Conservation (phyloP, 2,329 filamentous ascomycete species). For the Sphaerulina populicola region DNA sequence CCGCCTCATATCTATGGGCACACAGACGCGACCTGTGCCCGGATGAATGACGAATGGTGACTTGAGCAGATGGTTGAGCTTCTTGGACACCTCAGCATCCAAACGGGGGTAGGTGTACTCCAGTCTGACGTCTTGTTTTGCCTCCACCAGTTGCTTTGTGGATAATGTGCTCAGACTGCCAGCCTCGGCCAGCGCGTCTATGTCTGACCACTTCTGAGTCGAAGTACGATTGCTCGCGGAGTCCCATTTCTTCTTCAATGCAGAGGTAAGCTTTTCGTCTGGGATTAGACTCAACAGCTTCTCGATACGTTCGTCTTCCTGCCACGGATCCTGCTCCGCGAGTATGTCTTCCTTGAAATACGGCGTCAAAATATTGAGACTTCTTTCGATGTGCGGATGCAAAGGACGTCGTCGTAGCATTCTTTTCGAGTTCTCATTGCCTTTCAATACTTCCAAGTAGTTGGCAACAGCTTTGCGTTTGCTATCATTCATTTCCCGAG, state of each 20-base stretch:
- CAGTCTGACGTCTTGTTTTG: conserved; percentile 90
- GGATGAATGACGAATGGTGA: conserved; percentile 95
- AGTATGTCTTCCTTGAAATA: conserved; percentile 82
- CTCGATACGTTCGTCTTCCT: conserved; percentile 58
- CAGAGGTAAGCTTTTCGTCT: conserved; percentile 66
- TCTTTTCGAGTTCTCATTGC: conserved; percentile 76
- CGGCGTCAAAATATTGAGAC: conserved; percentile 71
- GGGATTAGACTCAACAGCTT: conserved; percentile 78
- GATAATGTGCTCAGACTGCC: conserved; percentile 56
- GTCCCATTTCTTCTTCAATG: conserved; percentile 84
- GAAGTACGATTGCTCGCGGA: conserved; percentile 69
- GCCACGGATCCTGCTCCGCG: conserved; percentile 78
- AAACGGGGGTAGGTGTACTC: conserved; percentile 97
- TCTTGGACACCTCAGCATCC: conserved; percentile 95
- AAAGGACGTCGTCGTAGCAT: conserved; percentile 74
- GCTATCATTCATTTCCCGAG: conserved; percentile 74
- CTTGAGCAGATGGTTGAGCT: conserved; percentile 95
- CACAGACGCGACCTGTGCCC: conserved; percentile 86
- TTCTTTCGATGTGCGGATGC: conserved; percentile 81
- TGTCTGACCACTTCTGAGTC: conserved; percentile 83
- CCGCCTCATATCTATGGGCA: conserved; percentile 71
- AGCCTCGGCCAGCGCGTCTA: conserved; percentile 73
- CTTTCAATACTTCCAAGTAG: conserved; percentile 84
- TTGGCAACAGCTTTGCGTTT: conserved; percentile 76
- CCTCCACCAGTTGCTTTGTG: conserved; percentile 62